Conservation (phyloP, 495 filamentous ascomycete genomes). For the Annulohypoxylon nitens region DNA sequence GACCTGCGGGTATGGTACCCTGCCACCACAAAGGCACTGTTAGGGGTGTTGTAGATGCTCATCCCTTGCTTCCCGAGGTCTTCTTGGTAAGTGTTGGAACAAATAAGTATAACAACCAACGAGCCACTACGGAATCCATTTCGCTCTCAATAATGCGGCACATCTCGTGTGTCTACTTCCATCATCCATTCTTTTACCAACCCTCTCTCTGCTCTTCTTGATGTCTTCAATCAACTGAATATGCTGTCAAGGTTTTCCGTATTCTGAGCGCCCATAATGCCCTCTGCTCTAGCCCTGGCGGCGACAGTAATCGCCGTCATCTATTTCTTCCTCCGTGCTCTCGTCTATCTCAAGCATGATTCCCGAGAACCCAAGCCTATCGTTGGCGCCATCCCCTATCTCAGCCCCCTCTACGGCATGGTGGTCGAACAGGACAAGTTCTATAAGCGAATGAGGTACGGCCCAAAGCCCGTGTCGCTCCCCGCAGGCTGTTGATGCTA, state of each 20-base stretch:
- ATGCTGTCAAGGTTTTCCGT: slow-evolving; percentile 1
- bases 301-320: slow-evolving; percentile 10
- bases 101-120: no score
- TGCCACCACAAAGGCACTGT: no score
- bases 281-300: slow-evolving; percentile 15
- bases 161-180: not conserved
- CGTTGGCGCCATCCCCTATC: slow-evolving; percentile 12
- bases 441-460: slow-evolving; percentile 20
- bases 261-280: slow-evolving; percentile 12
- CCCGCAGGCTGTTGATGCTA: slow-evolving; percentile 5
- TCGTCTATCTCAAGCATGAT: slow-evolving; percentile 11
- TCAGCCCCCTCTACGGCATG: slow-evolving; percentile 11
- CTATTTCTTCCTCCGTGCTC: slow-evolving; percentile 13
- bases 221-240: not conserved
- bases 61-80: no score
- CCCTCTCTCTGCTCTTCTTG: slow-evolving; percentile 10
- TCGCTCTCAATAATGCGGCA: no score
- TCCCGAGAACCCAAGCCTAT: slow-evolving; percentile 18
- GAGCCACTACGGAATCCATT: no score
- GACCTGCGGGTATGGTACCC: no score
- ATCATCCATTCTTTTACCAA: slow-evolving; percentile 9
- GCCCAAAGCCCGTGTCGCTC: slow-evolving; percentile 6
- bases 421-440: slow-evolving; percentile 16
- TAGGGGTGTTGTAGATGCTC: no score
- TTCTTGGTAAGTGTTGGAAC: no score